Percentiles rank a stretch among this genome's conserved stretches.
These are phyloP conservation scores for Barnettozyma hawaiiensis DNA, from an alignment of 1,139 yeast species.

Conservation along the genomic window DNA sequence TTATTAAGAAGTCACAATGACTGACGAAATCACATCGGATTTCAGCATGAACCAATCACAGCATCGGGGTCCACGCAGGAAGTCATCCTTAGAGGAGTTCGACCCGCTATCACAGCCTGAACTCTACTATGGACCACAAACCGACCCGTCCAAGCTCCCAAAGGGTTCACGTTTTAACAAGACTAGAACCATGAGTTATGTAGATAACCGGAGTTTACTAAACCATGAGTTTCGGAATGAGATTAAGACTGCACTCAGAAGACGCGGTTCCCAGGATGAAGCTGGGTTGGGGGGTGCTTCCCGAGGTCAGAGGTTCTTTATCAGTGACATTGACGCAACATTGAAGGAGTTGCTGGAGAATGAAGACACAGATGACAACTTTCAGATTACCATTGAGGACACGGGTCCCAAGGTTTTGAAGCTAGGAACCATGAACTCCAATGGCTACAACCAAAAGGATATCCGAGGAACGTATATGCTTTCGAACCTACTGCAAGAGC, in stretches of 20 bases:
- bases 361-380: conserved; percentile 85
- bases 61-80: conserved; percentile 20
- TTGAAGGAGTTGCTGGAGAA: conserved; percentile 59
- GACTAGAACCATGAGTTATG: conserved; percentile 44
- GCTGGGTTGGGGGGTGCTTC: conserved; percentile 30
- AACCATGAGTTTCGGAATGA: conserved; percentile 18
- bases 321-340: conserved; percentile 71
- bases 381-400: conserved; percentile 88
- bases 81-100: conserved; percentile 37
- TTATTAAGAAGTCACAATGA: conserved; percentile 5
- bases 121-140: conserved; percentile 61
- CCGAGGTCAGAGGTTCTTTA: conserved; percentile 52
- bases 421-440: conserved; percentile 79
- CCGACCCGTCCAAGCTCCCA: conserved; percentile 45
- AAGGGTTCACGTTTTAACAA: conserved; percentile 37
- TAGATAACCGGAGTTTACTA: conserved; percentile 24
- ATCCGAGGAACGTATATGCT: conserved; percentile 90
- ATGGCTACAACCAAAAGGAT: conserved; percentile 68
- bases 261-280: conserved; percentile 71
- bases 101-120: conserved; percentile 70
- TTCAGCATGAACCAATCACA: conserved; percentile 10
- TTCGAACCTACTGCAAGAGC: conserved; percentile 81
- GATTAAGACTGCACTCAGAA: conserved; percentile 27
- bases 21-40: conserved; percentile 7
- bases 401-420: conserved; percentile 85